phyloP scores from a whole-genome alignment of 768 basidiomycete species.

The Boletus vermiculosoides region DNA sequence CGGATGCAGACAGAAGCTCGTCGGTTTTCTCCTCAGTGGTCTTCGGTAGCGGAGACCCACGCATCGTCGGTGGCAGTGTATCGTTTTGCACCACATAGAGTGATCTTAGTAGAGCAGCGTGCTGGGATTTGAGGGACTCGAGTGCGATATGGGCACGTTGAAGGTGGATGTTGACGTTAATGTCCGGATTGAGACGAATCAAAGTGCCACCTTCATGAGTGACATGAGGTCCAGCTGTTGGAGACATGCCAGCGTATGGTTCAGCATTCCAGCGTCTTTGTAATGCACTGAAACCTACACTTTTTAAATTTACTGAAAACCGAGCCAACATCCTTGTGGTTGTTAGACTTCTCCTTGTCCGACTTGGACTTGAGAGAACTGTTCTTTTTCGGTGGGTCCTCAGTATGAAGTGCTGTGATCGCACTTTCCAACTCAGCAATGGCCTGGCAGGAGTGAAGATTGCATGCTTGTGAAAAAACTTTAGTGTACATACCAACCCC shows the following conservation, averaged over 20 bases:
- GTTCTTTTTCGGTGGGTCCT: constrained; percentile 38
- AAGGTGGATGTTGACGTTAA: constrained; percentile 24
- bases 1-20: constrained; percentile 21
- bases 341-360: constrained; percentile 46
- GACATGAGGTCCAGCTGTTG: constrained; percentile 20
- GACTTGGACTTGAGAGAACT: constrained; percentile 34
- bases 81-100: constrained; percentile 38
- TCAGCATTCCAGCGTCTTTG: neutral
- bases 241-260: neutral
- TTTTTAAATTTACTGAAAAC: constrained; percentile 65
- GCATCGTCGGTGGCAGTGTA: constrained; percentile 18
- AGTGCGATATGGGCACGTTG: constrained; percentile 50
- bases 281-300: constrained; percentile 36
- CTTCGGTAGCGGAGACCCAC: constrained; percentile 39
- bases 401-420: constrained; percentile 43
- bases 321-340: constrained; percentile 30
- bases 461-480: neutral
- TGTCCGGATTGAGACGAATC: constrained; percentile 19
- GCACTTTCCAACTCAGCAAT: constrained; percentile 59
- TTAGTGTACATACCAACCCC: constrained; percentile 46
- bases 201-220: constrained; percentile 30
- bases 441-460: constrained; percentile 39
- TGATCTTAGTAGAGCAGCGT: constrained; percentile 48
- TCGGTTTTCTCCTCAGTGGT: constrained; percentile 51
- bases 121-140: constrained; percentile 58